Evolutionary conservation across 345 rosid genomes (phyloP).

Genomic region (Anacardium occidentale): DNA sequence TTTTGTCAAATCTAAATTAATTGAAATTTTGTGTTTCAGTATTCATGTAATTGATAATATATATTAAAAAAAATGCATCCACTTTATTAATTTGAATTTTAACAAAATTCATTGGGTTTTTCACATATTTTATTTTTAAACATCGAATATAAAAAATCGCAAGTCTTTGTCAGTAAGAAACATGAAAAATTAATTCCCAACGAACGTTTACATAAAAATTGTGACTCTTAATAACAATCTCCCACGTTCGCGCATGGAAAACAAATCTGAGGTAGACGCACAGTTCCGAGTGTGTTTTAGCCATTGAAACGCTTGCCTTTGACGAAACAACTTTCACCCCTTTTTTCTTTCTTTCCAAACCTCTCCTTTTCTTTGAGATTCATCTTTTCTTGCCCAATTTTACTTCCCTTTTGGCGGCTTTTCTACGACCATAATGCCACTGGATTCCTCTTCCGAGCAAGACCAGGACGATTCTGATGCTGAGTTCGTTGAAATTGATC

Average conservation of each 20-base stretch:
- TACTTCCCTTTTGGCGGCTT: neutral
- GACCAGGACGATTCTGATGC: conserved; percentile 62
- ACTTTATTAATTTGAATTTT: too few relatives aligned
- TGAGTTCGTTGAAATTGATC: conserved; percentile 80
- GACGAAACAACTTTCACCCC: neutral
- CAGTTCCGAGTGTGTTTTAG: neutral
- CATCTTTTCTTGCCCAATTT: neutral
- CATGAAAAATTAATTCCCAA: too few relatives aligned
- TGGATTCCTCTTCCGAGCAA: conserved; percentile 48
- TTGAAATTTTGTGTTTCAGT: too few relatives aligned
- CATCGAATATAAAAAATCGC: too few relatives aligned
- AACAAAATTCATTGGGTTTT: too few relatives aligned
- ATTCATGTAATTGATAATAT: too few relatives aligned
- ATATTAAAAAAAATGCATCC: too few relatives aligned
- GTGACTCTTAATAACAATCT: too few relatives aligned
- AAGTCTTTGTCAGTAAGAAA: too few relatives aligned
- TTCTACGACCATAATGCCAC: conserved; percentile 49
- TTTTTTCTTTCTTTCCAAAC: neutral
- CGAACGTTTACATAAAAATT: too few relatives aligned
- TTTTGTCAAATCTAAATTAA: too few relatives aligned
- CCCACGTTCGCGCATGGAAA: conserved; percentile 9
- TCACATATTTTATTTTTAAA: too few relatives aligned
- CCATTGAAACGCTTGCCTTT: conserved; percentile 8
- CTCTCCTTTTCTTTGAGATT: neutral
- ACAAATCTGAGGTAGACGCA: neutral